These are phyloP conservation scores for Parafenestella ontariensis DNA, from an alignment of 2,329 filamentous ascomycete species.

Conservation along the genomic window DNA sequence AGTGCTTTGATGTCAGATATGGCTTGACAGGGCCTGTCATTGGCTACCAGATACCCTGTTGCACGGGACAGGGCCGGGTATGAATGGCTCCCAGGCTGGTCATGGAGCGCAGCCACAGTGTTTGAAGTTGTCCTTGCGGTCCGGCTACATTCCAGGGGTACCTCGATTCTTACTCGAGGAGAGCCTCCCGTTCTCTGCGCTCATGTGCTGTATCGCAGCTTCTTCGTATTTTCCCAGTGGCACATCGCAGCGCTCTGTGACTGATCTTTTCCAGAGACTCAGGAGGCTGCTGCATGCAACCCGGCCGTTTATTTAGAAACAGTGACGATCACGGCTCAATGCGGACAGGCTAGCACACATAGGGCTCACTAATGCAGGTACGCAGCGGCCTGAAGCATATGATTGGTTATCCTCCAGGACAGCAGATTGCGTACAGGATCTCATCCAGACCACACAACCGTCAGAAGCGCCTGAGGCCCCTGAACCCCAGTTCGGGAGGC, in stretches of 20 bases:
- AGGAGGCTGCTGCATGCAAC: constrained; percentile 24
- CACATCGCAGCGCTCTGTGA: constrained; percentile 12
- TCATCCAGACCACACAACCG: constrained; percentile 17
- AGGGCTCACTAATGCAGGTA: constrained; percentile 30
- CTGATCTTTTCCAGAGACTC: constrained; percentile 11
- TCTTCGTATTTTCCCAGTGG: constrained; percentile 13
- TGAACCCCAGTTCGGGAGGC: constrained; percentile 16
- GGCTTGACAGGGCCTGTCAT: constrained; percentile 31
- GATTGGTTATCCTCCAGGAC: constrained; percentile 26
- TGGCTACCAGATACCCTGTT: constrained; percentile 21
- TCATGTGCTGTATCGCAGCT: constrained; percentile 13
- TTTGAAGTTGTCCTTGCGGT: constrained; percentile 27
- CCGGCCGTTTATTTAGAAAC: constrained; percentile 30
- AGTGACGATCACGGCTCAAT: constrained; percentile 14
- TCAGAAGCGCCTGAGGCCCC: constrained; percentile 29
- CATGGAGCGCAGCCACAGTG: constrained; percentile 30
- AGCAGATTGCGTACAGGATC: constrained; percentile 27
- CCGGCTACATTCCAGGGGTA: constrained; percentile 1
- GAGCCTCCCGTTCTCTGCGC: constrained; percentile 5
- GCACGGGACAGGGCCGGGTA: constrained; percentile 29
- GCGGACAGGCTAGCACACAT: constrained; percentile 8
- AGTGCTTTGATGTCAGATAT: constrained; percentile 28
- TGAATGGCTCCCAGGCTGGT: constrained; percentile 15
- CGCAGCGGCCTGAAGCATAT: constrained; percentile 9
- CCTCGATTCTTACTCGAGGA: neutral